These are phyloP conservation scores for Penicillium cosmopolitanum DNA, from an alignment of 495 filamentous ascomycete species.

Conservation along the genomic window DNA sequence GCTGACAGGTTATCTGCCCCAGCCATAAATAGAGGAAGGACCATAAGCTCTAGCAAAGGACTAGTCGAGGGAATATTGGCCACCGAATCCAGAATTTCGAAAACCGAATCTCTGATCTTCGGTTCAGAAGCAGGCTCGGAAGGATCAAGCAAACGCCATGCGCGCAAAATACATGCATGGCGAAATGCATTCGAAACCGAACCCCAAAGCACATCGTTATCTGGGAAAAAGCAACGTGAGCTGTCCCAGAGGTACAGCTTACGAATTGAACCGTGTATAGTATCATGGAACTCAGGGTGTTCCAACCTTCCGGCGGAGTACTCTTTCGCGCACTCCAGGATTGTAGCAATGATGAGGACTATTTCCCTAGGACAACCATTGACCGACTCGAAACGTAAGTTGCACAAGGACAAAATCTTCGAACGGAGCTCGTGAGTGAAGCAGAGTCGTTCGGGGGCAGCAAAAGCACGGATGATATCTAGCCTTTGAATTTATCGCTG, in stretches of 20 bases:
- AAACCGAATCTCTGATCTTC: conserved; percentile 38
- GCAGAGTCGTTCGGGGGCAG: conserved; percentile 35
- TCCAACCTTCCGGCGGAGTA: conserved; percentile 28
- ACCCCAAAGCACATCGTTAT: conserved; percentile 34
- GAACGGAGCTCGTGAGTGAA: conserved; percentile 40
- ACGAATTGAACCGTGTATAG: conserved; percentile 21
- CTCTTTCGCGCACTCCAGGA: conserved; percentile 38
- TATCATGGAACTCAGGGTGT: conserved; percentile 23
- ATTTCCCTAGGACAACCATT: conserved; percentile 43
- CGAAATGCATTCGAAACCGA: conserved; percentile 38
- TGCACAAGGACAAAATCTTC: conserved; percentile 30
- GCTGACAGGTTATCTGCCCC: conserved; percentile 38
- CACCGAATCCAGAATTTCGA: conserved; percentile 34
- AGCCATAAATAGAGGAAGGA: conserved; percentile 44
- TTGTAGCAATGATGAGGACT: conserved; percentile 38
- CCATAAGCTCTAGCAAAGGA: conserved; percentile 34
- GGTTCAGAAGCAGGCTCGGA: conserved; percentile 25
- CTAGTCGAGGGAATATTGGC: conserved; percentile 34
- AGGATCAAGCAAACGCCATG: conserved; percentile 35
- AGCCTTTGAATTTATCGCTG: conserved; percentile 24
- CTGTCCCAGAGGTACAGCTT: conserved; percentile 37
- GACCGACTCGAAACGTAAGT: conserved; percentile 39
- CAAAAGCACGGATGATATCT: conserved; percentile 44
- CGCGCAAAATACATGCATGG: conserved; percentile 41
- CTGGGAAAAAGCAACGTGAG: conserved; percentile 30